phyloP scores from a whole-genome alignment of 202 grass and related monocot species.

The Hordeum pubiflorum region DNA sequence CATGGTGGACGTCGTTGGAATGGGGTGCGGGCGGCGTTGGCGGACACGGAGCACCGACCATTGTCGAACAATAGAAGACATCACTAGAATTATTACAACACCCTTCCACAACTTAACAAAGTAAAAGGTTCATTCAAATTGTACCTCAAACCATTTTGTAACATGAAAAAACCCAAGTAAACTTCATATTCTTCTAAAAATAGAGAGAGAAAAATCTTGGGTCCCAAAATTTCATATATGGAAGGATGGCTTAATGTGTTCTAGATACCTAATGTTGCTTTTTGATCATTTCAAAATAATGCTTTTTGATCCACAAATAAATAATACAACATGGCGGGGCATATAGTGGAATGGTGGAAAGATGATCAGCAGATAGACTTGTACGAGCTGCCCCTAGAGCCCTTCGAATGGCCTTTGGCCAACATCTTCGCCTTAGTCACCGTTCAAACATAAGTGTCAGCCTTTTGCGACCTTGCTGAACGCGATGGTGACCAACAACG shows the following conservation, averaged over 20 bases:
- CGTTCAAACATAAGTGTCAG: conserved; percentile 44
- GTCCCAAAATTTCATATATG: not conserved
- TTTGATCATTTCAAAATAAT: no score
- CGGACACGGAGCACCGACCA: no score
- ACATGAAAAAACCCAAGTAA: conserved; percentile 16
- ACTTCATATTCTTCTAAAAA: conserved; percentile 2
- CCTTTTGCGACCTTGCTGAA: conserved; percentile 71
- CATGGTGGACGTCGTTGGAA: conserved; percentile 53
- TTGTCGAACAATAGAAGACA: not conserved
- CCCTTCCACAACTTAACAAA: not conserved
- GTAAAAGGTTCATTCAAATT: conserved; percentile 4
- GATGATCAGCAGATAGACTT: conserved; percentile 28
- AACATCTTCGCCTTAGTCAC: conserved; percentile 85
- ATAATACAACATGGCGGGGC: conserved; percentile 10
- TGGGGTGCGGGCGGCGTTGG: conserved; percentile 8
- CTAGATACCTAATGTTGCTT: conserved; percentile 9
- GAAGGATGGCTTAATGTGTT: conserved; percentile 9
- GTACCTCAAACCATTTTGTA: not conserved
- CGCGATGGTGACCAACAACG: conserved; percentile 49
- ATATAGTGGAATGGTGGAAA: not conserved
- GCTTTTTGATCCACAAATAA: conserved; percentile 14
- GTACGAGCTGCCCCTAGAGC: conserved; percentile 25
- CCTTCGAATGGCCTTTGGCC: conserved; percentile 42
- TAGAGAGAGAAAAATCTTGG: no score
- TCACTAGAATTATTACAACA: not conserved